Conservation (phyloP, 108 stramenopile genomes). For the Pseudonitzschia multistriata region DNA sequence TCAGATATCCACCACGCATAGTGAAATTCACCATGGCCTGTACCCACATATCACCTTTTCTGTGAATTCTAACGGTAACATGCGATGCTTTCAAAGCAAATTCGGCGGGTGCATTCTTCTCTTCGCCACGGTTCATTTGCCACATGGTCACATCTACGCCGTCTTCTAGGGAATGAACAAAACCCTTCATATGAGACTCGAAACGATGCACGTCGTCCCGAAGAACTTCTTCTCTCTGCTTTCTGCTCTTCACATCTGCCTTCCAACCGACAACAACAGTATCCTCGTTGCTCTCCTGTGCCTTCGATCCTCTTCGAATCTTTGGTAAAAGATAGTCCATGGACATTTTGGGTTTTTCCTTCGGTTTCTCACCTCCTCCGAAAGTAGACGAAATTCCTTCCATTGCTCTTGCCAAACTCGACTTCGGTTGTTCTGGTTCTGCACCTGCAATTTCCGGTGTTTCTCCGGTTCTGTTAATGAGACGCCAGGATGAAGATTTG, state of each 20-base stretch:
- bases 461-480: conserved; percentile 10
- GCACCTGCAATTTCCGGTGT: conserved; percentile 26
- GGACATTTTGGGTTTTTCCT: conserved; percentile 12
- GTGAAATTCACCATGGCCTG: conserved; percentile 80
- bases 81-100: conserved; percentile 80
- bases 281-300: conserved; percentile 55
- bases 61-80: conserved; percentile 77
- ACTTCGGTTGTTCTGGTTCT: conserved; percentile 26
- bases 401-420: conserved; percentile 30
- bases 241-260: conserved; percentile 71
- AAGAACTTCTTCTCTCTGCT: conserved; percentile 78
- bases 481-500: conserved; percentile 10
- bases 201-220: conserved; percentile 79
- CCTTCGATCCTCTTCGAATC: conserved; percentile 71
- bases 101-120: conserved; percentile 59
- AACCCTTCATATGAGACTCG: conserved; percentile 71
- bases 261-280: conserved; percentile 82
- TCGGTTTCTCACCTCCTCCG: conserved; percentile 28
- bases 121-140: conserved; percentile 72
- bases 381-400: conserved; percentile 35
- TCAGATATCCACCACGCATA: conserved; percentile 82
- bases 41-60: conserved; percentile 72
- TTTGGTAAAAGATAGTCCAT: conserved; percentile 59
- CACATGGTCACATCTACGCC: conserved; percentile 87
- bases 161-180: conserved; percentile 67